A percentile compares a stretch with the other conserved stretches of the same genome.
Evolutionary conservation across 2,329 filamentous ascomycete genomes (phyloP).

Genomic region (Westerdykella aurantiaca): DNA sequence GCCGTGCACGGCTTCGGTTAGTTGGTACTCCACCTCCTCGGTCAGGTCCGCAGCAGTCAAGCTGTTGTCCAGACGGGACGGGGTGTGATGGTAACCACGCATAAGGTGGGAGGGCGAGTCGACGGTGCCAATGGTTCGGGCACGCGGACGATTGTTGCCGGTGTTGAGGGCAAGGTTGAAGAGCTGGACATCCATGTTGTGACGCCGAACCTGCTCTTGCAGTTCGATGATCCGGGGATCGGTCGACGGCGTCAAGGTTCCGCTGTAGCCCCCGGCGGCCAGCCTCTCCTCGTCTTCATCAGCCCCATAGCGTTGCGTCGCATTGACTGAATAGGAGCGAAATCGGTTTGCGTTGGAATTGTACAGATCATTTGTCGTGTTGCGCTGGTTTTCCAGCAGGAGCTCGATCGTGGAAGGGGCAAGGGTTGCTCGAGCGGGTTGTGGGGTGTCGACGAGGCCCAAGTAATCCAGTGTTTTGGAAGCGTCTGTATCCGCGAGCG

Average conservation of each 20-base stretch:
- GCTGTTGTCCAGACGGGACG: constrained; percentile 67
- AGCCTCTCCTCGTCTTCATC: constrained; percentile 66
- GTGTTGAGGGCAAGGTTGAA: constrained; percentile 78
- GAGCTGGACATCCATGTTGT: constrained; percentile 89
- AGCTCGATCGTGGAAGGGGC: constrained; percentile 54
- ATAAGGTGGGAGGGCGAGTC: constrained; percentile 65
- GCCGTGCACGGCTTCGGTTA: constrained; percentile 75
- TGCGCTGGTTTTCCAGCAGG: constrained; percentile 47
- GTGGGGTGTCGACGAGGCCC: constrained; percentile 87
- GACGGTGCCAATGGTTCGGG: constrained; percentile 83
- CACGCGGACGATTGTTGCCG: constrained; percentile 60
- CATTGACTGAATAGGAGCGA: constrained; percentile 96
- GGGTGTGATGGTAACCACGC: constrained; percentile 70
- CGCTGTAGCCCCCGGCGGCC: constrained; percentile 54
- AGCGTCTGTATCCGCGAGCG: constrained; percentile 78
- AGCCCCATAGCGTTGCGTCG: constrained; percentile 93
- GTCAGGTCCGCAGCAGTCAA: constrained; percentile 70
- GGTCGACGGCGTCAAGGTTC: constrained; percentile 54
- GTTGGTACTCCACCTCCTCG: constrained; percentile 71
- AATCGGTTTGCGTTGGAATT: constrained; percentile 67
- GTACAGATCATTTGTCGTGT: constrained; percentile 44
- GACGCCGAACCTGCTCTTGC: constrained; percentile 72
- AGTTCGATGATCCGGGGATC: constrained; percentile 57
- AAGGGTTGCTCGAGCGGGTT: constrained; percentile 68
- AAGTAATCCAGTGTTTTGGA: constrained; percentile 85